Base-by-base conservation (phyloP, 805 yeast genomes). In the Wickerhamomyces bisporus region DNA sequence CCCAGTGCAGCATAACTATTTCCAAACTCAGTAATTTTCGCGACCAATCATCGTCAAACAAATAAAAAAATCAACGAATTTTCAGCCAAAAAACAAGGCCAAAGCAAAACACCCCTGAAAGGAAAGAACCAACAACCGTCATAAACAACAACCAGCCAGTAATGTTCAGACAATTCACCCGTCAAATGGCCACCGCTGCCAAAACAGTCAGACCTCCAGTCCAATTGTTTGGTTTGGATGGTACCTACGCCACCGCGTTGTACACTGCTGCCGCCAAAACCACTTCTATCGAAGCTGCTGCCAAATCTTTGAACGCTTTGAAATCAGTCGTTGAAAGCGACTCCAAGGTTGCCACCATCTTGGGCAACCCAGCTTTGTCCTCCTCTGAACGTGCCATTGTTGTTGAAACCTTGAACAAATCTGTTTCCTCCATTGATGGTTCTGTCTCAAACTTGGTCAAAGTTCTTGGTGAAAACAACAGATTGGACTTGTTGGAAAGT, bases 201-300 rank as follows among this genome's bases (percentile, higher is more conserved):
- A 67, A 71, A 57, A 43, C 75, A 42, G 76, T 75, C 57, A 81
- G 79, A 66, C 88, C 94, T 38, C 97, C 98, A 40, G 85, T 91
- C 48, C 96, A 88, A 75, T 75, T 91, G 62, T 91, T 77, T 58
- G 98, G 98, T 48, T 70, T 91, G 52, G 97, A 89, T 53, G 98
- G 98, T 61, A 88, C 98, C 49, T 91, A 91, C 66, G 98, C 98
- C 53, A 76, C 87, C 41, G 96, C 98, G 35, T 76, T 93, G 55
- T 91, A 81, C 78, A 73, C 89, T 39, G 97, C 98, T 17, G 82
- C 98, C 40, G 82, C 82, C 50, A 82, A 86, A 73, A 79, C 78
- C 52, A 76, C 94, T 26, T 71, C 86, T 9, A 69, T 88, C 52
- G 91, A 81, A 49, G 66, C 79, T 46, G 81, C 89, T 40, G 72